Conservation (phyloP, 768 basidiomycete genomes). For the Cubamyces lactineus region DNA sequence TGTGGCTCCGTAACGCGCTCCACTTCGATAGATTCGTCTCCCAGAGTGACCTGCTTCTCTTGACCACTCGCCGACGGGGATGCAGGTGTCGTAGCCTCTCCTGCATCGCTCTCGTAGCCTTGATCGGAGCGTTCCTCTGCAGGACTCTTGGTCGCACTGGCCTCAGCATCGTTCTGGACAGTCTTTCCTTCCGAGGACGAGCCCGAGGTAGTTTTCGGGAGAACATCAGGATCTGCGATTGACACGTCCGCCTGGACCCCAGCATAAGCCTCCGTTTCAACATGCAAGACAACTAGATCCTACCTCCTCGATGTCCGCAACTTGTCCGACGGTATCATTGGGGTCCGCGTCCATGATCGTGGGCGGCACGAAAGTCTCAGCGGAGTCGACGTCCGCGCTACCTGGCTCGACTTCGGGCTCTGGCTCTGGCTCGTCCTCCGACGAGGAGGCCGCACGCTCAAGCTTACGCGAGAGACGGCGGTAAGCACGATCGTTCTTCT, state of each 20-base stretch:
- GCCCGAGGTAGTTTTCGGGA: too few species aligned
- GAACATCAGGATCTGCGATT: background rate
- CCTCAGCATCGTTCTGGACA: background rate
- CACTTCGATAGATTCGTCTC: background rate
- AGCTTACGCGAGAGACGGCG: constrained; percentile 40
- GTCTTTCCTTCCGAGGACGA: background rate
- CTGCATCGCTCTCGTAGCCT: constrained; percentile 5
- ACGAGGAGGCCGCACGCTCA: constrained; percentile 32
- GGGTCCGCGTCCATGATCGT: constrained; percentile 39
- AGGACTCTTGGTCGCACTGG: background rate
- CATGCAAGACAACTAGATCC: background rate
- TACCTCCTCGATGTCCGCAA: constrained; percentile 35
- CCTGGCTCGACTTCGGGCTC: constrained; percentile 8
- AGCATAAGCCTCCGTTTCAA: background rate
- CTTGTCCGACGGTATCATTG: constrained; percentile 36
- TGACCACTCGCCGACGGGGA: background rate
- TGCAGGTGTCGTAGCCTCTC: background rate
- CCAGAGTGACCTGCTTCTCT: background rate
- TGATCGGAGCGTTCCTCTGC: constrained; percentile 1
- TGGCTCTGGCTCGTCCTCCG: constrained; percentile 35
- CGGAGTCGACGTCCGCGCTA: constrained; percentile 1
- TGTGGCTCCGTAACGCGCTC: background rate
- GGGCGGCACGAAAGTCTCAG: constrained; percentile 33
- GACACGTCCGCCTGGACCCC: background rate
- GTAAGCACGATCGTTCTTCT: constrained; percentile 36